phyloP scores from a whole-genome alignment of 805 yeast species.

The Peterozyma toletana region DNA sequence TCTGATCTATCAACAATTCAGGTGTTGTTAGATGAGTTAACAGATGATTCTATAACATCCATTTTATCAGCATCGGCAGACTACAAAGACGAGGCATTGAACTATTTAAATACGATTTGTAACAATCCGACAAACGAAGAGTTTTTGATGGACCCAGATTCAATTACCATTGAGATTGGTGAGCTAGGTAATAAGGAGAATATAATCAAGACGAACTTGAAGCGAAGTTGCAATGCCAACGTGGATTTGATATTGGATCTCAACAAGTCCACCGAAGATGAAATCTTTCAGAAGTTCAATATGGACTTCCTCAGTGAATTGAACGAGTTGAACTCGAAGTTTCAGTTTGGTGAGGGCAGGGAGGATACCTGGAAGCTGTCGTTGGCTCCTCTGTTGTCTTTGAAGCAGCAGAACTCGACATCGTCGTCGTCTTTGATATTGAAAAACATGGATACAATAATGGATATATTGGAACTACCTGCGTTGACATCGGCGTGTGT shows the following conservation, averaged over 20 bases:
- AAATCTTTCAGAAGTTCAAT: slow-evolving; percentile 25
- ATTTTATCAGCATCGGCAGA: slow-evolving; percentile 22
- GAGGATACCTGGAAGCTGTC: neutral
- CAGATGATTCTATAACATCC: slow-evolving; percentile 15
- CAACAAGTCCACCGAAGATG: slow-evolving; percentile 21
- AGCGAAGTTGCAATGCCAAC: slow-evolving; percentile 27
- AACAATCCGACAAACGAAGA: neutral
- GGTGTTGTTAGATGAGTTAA: slow-evolving; percentile 28
- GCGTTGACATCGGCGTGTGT: slow-evolving; percentile 79
- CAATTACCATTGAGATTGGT: slow-evolving; percentile 44
- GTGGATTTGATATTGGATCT: slow-evolving; percentile 40
- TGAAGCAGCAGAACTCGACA: neutral
- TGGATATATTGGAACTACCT: slow-evolving; percentile 80
- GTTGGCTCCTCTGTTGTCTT: neutral
- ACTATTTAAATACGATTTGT: slow-evolving; percentile 21
- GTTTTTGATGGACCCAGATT: slow-evolving; percentile 5
- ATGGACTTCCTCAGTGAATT: slow-evolving; percentile 22
- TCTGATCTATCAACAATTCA: slow-evolving; percentile 14
- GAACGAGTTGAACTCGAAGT: slow-evolving; percentile 21
- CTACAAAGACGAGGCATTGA: slow-evolving; percentile 27
- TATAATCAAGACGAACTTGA: slow-evolving; percentile 36
- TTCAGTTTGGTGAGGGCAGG: slow-evolving; percentile 5
- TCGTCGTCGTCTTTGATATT: slow-evolving; percentile 29
- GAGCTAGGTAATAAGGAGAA: slow-evolving; percentile 58
- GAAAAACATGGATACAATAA: slow-evolving; percentile 60